Percentiles rank a stretch among this genome's conserved stretches.
Conservation (phyloP, 2,329 filamentous ascomycete genomes). For the Penicillium sp. region DNA sequence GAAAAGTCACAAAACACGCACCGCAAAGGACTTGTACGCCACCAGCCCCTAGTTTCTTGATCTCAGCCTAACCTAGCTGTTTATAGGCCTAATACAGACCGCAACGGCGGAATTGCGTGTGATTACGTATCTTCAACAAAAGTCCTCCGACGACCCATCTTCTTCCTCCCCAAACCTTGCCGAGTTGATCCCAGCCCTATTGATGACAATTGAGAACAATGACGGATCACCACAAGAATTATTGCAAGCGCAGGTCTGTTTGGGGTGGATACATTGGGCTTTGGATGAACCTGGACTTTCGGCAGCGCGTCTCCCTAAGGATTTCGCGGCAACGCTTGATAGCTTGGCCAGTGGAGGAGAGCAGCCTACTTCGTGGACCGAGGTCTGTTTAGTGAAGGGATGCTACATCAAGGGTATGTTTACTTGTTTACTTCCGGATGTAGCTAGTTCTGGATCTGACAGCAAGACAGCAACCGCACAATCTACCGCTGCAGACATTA, state of each 20-base stretch:
- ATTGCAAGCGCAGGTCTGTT: conserved; percentile 77
- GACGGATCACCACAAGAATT: conserved; percentile 54
- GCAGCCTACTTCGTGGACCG: conserved; percentile 69
- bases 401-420: conserved; percentile 71
- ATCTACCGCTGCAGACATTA: conserved; percentile 40
- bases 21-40: conserved; percentile 74
- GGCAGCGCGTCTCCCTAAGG: conserved; percentile 61
- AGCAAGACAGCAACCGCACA: conserved; percentile 46
- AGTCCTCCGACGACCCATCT: conserved; percentile 31
- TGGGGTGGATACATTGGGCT: conserved; percentile 83
- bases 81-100: conserved; percentile 65
- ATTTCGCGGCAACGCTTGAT: conserved; percentile 58
- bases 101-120: conserved; percentile 69
- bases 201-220: conserved; percentile 60
- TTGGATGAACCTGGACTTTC: conserved; percentile 67
- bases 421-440: conserved; percentile 1
- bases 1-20: conserved; percentile 94
- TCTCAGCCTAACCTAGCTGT: conserved; percentile 21
- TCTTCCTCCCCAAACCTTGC: conserved; percentile 45
- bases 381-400: conserved; percentile 76
- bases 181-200: conserved; percentile 42
- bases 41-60: conserved; percentile 13
- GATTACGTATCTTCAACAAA: conserved; percentile 52
- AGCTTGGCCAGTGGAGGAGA: conserved; percentile 55
- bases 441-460: conserved; percentile 13